These are phyloP conservation scores for Coniochaeta pulveracea DNA, from an alignment of 2,329 filamentous ascomycete species.

Conservation along the genomic window DNA sequence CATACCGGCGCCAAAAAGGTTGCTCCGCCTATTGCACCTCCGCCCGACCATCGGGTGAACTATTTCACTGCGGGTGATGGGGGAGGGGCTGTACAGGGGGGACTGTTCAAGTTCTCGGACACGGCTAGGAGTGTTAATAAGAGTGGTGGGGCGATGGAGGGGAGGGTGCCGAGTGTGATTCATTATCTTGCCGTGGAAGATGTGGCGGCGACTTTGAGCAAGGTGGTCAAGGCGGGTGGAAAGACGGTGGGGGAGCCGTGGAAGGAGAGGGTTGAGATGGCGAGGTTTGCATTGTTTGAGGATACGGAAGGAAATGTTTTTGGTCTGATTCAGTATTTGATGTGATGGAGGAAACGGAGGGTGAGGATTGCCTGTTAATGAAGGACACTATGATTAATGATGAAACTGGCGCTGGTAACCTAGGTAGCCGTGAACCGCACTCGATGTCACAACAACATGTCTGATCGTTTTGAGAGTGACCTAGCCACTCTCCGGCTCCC, in stretches of 20 bases:
- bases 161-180: background rate
- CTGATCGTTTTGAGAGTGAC: no score
- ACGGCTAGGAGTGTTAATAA: background rate
- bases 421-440: no score
- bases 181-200: constrained; percentile 1
- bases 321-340: constrained; percentile 2
- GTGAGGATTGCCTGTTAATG: background rate
- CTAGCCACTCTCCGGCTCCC: no score
- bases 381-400: no score
- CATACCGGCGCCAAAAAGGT: no score
- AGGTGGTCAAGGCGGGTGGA: background rate
- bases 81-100: background rate
- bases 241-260: constrained; percentile 2
- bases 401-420: no score
- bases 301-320: constrained; percentile 3
- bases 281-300: constrained; percentile 3
- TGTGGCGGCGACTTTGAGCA: background rate
- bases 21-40: constrained; percentile 2
- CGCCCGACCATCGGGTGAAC: constrained; percentile 3
- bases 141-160: background rate
- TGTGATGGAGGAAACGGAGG: background rate
- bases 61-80: background rate
- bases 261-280: constrained; percentile 3
- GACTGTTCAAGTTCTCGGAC: background rate
- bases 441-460: no score